Base-by-base conservation (phyloP, 2,329 filamentous ascomycete genomes). In the Sphaerostilbella broomeana region DNA sequence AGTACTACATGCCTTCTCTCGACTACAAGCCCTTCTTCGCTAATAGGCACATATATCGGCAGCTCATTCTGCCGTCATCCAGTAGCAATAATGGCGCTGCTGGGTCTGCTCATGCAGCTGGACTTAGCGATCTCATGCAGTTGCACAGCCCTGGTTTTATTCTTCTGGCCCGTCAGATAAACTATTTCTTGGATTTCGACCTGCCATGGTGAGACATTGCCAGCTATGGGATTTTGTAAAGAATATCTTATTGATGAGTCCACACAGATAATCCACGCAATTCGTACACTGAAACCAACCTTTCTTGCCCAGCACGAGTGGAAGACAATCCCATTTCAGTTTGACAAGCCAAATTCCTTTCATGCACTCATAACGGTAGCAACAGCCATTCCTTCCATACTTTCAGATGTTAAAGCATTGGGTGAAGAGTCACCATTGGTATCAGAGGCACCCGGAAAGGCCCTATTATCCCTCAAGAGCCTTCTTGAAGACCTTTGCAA, bases 161-260 rank as follows among this genome's bases (percentile, higher is more conserved):
- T 45, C 46, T 4, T 51, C 51, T 2, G 63, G 60, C 1, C 41
- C 55, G n/a, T 46, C 59, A 0, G 63, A 68, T 30, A 53, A 51
- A 22, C 47, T 67, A 0, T 67, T 67, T 35, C 48, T 62, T 2
- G 65, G 63, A 0, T 62, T 62, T 33, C 49, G 64, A n/a, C 62
- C 64, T 6, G 45, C 62, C 5, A 47, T 67, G 20, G 64, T 65
- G 49, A 26, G 59, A 35, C 3, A 7, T 16, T 11, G n/a, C 13
- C 4, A 21, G 12, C 13, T 13, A 18, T 36, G n/a, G n/a, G n/a
- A n/a, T n/a, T n/a, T n/a, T 5, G 24, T 11, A 9, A 3, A 9
- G 5, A 7, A 15, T 12, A 8, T 3, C 5, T 28, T 19, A 4
- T 10, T 11, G 6, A 19, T 19, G n/a, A 21, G 29, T n/a, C 7